Evolutionary conservation across 768 basidiomycete species (phyloP).

Genomic region (Amanita polypyramis): DNA sequence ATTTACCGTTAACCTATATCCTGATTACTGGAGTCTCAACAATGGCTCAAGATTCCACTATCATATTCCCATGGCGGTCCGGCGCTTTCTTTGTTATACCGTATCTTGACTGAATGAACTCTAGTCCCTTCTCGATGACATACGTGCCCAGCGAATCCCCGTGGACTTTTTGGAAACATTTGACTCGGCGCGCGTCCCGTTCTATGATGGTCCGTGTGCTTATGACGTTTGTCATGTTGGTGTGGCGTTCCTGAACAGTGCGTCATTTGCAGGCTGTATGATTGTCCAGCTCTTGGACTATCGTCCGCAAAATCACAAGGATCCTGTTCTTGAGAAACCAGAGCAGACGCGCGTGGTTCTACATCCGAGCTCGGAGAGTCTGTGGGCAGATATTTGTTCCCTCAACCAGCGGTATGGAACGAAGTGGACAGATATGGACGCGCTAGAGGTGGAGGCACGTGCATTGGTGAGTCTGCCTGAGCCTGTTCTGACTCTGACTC

Average conservation of each 20-base stretch:
- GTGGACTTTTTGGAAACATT: slow-evolving; percentile 79
- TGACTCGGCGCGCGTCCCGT: slow-evolving; percentile 60
- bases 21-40: slow-evolving; percentile 78
- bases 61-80: slow-evolving; percentile 63
- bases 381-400: slow-evolving; percentile 72
- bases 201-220: slow-evolving; percentile 62
- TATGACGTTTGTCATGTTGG: neutral
- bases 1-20: slow-evolving; percentile 68
- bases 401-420: slow-evolving; percentile 46
- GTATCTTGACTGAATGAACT: slow-evolving; percentile 4
- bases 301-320: slow-evolving; percentile 46
- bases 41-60: slow-evolving; percentile 75
- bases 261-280: slow-evolving; percentile 53
- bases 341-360: slow-evolving; percentile 64
- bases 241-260: neutral
- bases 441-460: slow-evolving; percentile 65
- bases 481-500: slow-evolving; percentile 1
- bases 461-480: slow-evolving; percentile 43
- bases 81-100: slow-evolving; percentile 9
- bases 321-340: slow-evolving; percentile 46
- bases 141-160: slow-evolving; percentile 74
- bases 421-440: slow-evolving; percentile 63
- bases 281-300: slow-evolving; percentile 79
- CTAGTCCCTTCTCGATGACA: slow-evolving; percentile 75
- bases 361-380: slow-evolving; percentile 65